A percentile compares a stretch with the other conserved stretches of the same genome.
Conservation (phyloP, 2,329 filamentous ascomycete species). For the Diaporthe velutina region DNA sequence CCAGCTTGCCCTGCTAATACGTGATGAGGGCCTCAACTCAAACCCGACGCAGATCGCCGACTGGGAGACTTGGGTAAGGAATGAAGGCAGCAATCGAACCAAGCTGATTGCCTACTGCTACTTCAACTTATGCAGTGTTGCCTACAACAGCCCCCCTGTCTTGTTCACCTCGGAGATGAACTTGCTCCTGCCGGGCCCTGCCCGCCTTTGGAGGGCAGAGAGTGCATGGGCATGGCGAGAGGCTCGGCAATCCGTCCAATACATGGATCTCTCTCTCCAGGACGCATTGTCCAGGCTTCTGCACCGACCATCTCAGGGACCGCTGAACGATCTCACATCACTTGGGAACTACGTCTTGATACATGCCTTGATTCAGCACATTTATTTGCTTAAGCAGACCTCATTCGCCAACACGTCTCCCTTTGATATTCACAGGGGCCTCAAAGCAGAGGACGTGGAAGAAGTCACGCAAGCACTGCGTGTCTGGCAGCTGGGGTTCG, state of each 20-base stretch:
- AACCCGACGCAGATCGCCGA: conserved; percentile 63
- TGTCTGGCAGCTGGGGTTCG: conserved; percentile 71
- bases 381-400: conserved; percentile 77
- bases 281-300: conserved; percentile 70
- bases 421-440: conserved; percentile 63
- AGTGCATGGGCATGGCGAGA: conserved; percentile 72
- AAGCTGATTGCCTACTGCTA: conserved; percentile 73
- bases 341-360: conserved; percentile 80
- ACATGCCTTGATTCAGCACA: conserved; percentile 78
- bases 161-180: conserved; percentile 72
- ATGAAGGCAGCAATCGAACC: conserved; percentile 69
- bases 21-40: conserved; percentile 68
- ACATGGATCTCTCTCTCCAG: conserved; percentile 66
- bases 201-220: conserved; percentile 70
- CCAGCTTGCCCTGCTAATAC: conserved; percentile 67
- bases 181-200: conserved; percentile 66
- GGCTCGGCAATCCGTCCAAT: conserved; percentile 63
- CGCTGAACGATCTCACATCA: conserved; percentile 66
- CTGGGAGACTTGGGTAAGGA: conserved; percentile 72
- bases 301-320: conserved; percentile 61
- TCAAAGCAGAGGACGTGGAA: conserved; percentile 68
- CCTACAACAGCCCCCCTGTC: conserved; percentile 71
- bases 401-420: conserved; percentile 61
- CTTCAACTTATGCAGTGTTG: conserved; percentile 73
- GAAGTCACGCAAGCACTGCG: conserved; percentile 67